These are phyloP conservation scores for Cyberlindnera xylosilytica DNA, from an alignment of 805 yeast species.

Conservation along the genomic window DNA sequence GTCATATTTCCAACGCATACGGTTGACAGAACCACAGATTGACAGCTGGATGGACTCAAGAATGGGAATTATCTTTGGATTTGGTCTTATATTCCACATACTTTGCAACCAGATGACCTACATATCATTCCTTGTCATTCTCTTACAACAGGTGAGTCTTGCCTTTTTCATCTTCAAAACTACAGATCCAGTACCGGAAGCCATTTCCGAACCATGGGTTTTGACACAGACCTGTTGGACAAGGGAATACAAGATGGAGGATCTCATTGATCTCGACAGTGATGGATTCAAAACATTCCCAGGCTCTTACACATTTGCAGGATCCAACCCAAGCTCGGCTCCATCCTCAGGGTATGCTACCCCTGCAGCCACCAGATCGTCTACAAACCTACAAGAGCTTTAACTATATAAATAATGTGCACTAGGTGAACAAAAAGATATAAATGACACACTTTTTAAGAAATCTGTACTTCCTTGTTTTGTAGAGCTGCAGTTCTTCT, in stretches of 20 bases:
- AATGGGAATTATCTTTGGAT: conserved; percentile 17
- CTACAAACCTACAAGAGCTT: conserved; percentile 5
- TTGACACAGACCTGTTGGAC: conserved; percentile 20
- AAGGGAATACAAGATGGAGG: conserved; percentile 1
- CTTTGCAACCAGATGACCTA: conserved; percentile 7
- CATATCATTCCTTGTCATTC: conserved; percentile 11
- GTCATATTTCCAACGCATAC: conserved; percentile 19
- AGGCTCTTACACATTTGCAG: conserved; percentile 8
- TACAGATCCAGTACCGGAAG: conserved; percentile 20
- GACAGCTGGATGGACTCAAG: conserved; percentile 22
- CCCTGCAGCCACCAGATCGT: conserved; percentile 5
- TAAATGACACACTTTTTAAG: not conserved
- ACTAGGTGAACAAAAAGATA: conserved; percentile 1
- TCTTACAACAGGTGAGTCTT: conserved; percentile 18
- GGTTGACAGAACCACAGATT: conserved; percentile 12
- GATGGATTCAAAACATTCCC: conserved; percentile 20
- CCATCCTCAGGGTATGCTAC: conserved; percentile 4
- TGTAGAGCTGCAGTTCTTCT: not conserved
- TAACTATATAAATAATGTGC: conserved; percentile 15
- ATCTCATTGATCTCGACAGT: conserved; percentile 5
- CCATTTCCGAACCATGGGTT: conserved; percentile 18
- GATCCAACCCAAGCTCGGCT: conserved; percentile 1
- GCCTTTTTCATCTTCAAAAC: conserved; percentile 17
- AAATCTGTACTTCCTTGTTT: not conserved
- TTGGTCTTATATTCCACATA: conserved; percentile 14